Evolutionary conservation across 495 filamentous ascomycete species (phyloP), one percentile per base, ranked within the genome.

Genomic region (Xylaria acuta): DNA sequence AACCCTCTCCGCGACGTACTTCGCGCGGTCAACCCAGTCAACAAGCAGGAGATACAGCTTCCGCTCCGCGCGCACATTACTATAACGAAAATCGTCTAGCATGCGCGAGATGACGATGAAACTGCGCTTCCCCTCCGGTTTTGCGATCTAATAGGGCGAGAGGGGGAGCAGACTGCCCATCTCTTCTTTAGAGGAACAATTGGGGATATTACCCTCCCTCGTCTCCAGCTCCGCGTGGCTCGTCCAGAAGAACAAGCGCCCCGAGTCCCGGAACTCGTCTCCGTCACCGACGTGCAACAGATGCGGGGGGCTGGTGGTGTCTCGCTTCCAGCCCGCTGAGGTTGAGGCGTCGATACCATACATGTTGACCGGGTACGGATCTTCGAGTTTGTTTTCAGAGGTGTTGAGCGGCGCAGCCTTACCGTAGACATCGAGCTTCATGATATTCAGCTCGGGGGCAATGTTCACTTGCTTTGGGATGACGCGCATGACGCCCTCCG

Each of bases 211-310:
- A 3, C 20, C 53, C 0, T 73, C 71, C 18, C 63, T 49, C 0
- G 67, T 16, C 9, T 63, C 41, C 11, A 75, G 54, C 2, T 67
- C 36, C 3, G 71, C 70, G n/a, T 75, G 66, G 36, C 73, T 75
- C 16, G 65, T 73, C 73, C 73, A 75, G 51, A 75, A 75, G 20
- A 75, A 22, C 7, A 75, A 51, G 40, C 51, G 60, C 0, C 73
- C 71, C 20, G 70, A 75, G 30, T 75, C 71, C 16, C 25, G 51
- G 27, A 75, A 75, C 20, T 75, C 41, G 18, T 64, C 51, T 16
- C 63, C 66, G 32, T 51, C 60, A 22, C 32, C 60, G 1, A 18
- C n/a, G 16, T 56, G 67, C 6, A 73, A 9, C 36, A 73, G 18
- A 5, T 59, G 54, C 30, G 54, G 30, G 16, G 54, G 54, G 54